phyloP scores from a whole-genome alignment of 2,329 filamentous ascomycete genomes.

The Colletotrichum theobromicola region DNA sequence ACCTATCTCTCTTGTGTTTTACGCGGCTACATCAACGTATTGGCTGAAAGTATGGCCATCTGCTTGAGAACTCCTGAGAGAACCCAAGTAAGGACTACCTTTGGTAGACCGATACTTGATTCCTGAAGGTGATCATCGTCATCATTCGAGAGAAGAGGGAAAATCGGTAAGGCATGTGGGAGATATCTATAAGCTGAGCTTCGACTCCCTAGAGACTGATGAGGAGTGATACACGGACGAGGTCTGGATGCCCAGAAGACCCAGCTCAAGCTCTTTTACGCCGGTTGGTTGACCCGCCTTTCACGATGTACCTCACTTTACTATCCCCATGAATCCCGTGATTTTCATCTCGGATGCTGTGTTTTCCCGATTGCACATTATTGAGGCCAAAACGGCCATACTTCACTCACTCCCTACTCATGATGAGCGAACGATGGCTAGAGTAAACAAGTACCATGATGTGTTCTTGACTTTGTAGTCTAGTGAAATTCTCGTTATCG shows the following conservation, averaged over 20 bases:
- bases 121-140: background rate
- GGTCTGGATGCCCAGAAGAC: background rate
- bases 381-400: background rate
- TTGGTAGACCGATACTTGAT: background rate
- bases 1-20: too few species aligned
- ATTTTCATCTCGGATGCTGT: background rate
- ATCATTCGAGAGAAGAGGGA: background rate
- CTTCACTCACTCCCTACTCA: background rate
- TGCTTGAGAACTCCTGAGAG: background rate
- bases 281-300: too few species aligned
- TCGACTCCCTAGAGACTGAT: background rate
- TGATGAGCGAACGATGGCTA: background rate
- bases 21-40: too few species aligned
- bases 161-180: background rate
- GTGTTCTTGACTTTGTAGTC: slow-evolving; percentile 10
- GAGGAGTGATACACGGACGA: background rate
- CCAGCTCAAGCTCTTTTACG: too few species aligned
- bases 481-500: slow-evolving; percentile 3
- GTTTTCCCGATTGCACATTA: background rate
- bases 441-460: background rate
- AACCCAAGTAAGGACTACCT: background rate
- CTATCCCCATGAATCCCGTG: too few species aligned
- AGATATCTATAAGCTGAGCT: too few species aligned
- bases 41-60: background rate
- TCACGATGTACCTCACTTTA: background rate